Evolutionary conservation across 805 yeast species (phyloP).

Genomic region (Peterozyma xylosa): DNA sequence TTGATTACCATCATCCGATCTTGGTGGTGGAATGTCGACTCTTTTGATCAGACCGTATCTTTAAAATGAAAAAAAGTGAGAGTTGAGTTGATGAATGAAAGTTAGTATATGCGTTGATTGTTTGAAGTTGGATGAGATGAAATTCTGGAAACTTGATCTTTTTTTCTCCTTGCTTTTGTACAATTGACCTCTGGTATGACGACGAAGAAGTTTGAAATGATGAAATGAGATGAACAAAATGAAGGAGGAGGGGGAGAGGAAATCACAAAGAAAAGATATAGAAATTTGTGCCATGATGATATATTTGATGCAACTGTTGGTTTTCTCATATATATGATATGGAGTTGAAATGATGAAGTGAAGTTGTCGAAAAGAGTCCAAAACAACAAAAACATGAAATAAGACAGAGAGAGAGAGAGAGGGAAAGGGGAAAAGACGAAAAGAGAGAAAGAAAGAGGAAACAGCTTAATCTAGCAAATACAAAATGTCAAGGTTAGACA

Average conservation of each 20-base stretch:
- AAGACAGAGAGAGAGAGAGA: too few relatives aligned
- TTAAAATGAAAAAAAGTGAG: slow-evolving; percentile 4
- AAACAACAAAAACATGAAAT: too few relatives aligned
- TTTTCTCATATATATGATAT: too few relatives aligned
- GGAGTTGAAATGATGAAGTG: too few relatives aligned
- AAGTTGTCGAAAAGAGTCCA: too few relatives aligned
- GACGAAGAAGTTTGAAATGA: not conserved
- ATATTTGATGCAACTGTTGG: too few relatives aligned
- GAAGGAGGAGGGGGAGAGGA: slow-evolving; percentile 2
- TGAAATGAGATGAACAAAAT: slow-evolving; percentile 5
- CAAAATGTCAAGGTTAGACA: not conserved
- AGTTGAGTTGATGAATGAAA: slow-evolving; percentile 5
- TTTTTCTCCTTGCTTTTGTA: too few relatives aligned
- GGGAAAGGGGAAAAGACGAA: not conserved
- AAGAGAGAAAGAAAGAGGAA: not conserved
- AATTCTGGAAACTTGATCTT: not conserved
- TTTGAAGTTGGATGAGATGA: slow-evolving; percentile 3
- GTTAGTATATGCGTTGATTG: too few relatives aligned
- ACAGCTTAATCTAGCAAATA: not conserved
- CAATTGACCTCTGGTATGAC: too few relatives aligned
- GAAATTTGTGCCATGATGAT: not conserved
- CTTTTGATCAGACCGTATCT: slow-evolving; percentile 52
- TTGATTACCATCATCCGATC: slow-evolving; percentile 49
- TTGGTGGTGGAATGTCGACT: slow-evolving; percentile 58
- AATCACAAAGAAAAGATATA: not conserved